A percentile compares a stretch with the other conserved stretches of the same genome.
Conservation (phyloP, 176 grass and related monocot genomes). For the Triticum urartu region DNA sequence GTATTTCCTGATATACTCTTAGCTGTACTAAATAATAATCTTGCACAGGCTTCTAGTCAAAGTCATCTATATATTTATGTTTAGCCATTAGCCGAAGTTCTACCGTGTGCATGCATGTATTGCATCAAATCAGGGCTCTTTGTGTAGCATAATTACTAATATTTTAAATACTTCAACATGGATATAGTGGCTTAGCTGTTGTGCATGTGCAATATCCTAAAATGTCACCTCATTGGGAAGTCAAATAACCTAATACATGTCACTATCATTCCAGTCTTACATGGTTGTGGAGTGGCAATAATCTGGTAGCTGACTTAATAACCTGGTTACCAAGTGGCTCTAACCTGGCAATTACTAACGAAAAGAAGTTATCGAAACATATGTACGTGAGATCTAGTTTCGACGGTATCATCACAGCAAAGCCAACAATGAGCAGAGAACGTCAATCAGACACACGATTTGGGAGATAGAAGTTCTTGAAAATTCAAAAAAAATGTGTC, state of each 20-base stretch:
- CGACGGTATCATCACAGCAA: no score
- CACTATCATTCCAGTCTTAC: neutral
- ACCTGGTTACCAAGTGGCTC: no score
- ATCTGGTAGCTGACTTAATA: no score
- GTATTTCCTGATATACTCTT: neutral
- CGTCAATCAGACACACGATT: no score
- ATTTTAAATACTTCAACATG: neutral
- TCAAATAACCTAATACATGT: neutral
- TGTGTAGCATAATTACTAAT: no score
- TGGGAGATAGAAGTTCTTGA: no score
- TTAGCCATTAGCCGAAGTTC: neutral
- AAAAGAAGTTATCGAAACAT: no score
- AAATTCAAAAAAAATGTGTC: no score
- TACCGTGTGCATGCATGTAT: neutral
- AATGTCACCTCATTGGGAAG: neutral
- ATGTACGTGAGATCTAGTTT: no score
- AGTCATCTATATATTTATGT: neutral
- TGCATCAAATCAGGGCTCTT: neutral
- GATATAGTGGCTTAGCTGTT: neutral
- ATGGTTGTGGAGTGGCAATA: no score
- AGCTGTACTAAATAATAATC: neutral
- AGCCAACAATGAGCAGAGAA: no score
- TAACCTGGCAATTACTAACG: no score
- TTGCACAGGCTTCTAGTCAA: neutral
- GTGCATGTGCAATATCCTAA: neutral